Conservation (phyloP, 495 filamentous ascomycete genomes). For the Acidomyces sp. region DNA sequence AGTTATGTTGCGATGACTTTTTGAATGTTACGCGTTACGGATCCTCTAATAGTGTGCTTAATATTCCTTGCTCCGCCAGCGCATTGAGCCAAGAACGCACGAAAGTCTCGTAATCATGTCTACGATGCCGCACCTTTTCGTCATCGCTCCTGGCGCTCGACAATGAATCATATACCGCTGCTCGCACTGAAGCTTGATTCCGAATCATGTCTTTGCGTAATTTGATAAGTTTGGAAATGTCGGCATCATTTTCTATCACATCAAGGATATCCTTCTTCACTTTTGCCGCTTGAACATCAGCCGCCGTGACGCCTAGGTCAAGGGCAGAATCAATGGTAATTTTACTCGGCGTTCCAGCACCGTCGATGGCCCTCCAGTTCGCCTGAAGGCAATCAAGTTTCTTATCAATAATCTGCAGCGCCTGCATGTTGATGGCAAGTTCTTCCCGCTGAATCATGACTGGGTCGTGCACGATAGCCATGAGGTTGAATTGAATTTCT, state of each 20-base stretch:
- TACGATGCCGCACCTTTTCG: constrained; percentile 22
- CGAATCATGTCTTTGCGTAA: constrained; percentile 10
- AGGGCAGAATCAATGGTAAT: neutral
- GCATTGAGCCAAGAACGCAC: constrained; percentile 19
- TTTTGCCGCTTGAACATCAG: constrained; percentile 8
- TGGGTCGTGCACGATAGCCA: constrained; percentile 43
- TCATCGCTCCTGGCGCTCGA: constrained; percentile 18
- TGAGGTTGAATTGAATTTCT: constrained; percentile 45
- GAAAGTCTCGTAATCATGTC: constrained; percentile 24
- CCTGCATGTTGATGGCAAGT: constrained; percentile 37
- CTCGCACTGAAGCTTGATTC: constrained; percentile 14
- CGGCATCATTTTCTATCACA: constrained; percentile 11
- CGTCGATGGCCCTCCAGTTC: constrained; percentile 23
- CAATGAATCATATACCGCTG: constrained; percentile 12
- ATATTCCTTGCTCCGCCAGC: constrained; percentile 14
- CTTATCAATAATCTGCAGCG: constrained; percentile 28
- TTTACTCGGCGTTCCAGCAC: constrained; percentile 9
- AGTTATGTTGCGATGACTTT: too few species aligned
- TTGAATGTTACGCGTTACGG: too few species aligned
- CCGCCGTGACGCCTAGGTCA: constrained; percentile 9
- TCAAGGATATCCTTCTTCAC: neutral
- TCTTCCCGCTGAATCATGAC: constrained; percentile 30
- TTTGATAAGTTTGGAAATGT: constrained; percentile 25
- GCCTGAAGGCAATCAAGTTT: constrained; percentile 25
- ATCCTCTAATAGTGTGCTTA: constrained; percentile 2